phyloP scores from a whole-genome alignment of 1,284 basidiomycete genomes.

The Ustilago loliicola region DNA sequence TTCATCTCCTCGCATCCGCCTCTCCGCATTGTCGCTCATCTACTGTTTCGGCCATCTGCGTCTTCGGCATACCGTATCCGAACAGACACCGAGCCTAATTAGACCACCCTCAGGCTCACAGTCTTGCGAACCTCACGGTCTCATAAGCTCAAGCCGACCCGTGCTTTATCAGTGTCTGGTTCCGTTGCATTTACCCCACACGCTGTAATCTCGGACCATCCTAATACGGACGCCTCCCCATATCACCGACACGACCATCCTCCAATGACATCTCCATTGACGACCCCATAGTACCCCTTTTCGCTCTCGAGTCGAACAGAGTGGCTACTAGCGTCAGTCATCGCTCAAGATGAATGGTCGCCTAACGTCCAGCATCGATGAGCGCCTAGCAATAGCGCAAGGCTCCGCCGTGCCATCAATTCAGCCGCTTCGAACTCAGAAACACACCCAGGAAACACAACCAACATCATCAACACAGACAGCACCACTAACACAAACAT shows the following conservation, averaged over 20 bases:
- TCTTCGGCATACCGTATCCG: background rate
- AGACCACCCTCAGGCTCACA: background rate
- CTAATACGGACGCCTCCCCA: background rate
- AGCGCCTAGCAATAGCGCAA: background rate
- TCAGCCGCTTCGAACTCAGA: constrained; percentile 4
- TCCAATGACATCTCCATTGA: background rate
- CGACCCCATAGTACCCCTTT: background rate
- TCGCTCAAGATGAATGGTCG: constrained; percentile 26
- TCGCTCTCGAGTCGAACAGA: background rate
- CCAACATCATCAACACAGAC: background rate
- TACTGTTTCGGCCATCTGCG: background rate
- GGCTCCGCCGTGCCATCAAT: background rate
- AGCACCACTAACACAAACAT: background rate
- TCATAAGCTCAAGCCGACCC: background rate
- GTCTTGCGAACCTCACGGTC: background rate
- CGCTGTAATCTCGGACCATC: background rate
- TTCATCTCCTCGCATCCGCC: constrained; percentile 17
- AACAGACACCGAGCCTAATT: constrained; percentile 1
- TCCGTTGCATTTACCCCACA: background rate
- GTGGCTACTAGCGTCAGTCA: background rate
- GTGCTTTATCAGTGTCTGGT: background rate
- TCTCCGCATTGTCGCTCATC: background rate
- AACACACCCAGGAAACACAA: background rate
- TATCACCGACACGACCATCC: background rate
- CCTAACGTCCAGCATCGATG: constrained; percentile 12